These are phyloP conservation scores for Phytophthora agathidicida DNA, from an alignment of 352 stramenopile species.

Conservation along the genomic window DNA sequence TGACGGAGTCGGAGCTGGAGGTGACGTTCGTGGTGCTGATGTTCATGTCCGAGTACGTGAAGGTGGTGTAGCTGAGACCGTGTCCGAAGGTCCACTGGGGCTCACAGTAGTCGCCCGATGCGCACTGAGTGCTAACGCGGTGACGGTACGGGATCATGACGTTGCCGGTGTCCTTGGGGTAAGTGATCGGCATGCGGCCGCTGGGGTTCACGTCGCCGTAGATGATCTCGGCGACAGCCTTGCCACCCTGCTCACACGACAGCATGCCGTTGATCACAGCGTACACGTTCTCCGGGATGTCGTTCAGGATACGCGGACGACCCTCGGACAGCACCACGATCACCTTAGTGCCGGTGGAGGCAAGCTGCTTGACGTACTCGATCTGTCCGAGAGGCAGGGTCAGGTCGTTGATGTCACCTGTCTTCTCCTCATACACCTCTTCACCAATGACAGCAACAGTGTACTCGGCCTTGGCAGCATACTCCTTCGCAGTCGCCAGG, in stretches of 20 bases:
- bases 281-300: conserved; percentile 42
- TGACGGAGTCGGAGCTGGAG: too few relatives aligned
- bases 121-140: background rate
- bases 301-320: conserved; percentile 61
- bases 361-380: conserved; percentile 65
- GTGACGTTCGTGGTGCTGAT: conserved; percentile 30
- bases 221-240: conserved; percentile 77
- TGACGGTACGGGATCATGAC: background rate
- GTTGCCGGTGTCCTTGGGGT: conserved; percentile 3
- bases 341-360: conserved; percentile 58
- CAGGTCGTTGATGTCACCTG: conserved; percentile 72
- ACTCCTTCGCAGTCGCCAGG: conserved; percentile 48
- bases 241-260: conserved; percentile 61
- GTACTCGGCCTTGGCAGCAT: conserved; percentile 43
- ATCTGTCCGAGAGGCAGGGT: conserved; percentile 29
- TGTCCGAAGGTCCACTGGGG: conserved; percentile 53
- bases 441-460: conserved; percentile 76
- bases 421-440: conserved; percentile 70
- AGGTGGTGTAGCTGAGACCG: conserved; percentile 65
- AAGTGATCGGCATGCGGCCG: conserved; percentile 1
- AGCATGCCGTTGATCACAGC: conserved; percentile 74
- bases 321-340: conserved; percentile 72
- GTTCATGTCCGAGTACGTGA: conserved; percentile 43
- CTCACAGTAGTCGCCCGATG: background rate
- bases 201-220: conserved; percentile 47